Conservation (phyloP, 345 rosid genomes). For the Hibiscus mutabilis region DNA sequence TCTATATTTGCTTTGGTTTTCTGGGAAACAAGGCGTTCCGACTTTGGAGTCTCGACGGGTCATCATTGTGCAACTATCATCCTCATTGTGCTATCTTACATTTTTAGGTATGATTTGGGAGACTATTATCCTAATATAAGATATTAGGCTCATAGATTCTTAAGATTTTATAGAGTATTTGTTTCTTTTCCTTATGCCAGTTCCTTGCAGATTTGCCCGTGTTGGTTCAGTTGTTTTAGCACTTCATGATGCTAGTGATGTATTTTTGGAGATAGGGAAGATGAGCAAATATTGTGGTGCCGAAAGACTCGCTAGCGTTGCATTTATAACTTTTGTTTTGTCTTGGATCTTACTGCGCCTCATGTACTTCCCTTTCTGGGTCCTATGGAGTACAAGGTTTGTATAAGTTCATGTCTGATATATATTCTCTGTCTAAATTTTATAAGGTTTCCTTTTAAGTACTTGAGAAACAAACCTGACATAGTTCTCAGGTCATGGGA, state of each 20-base stretch:
- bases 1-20: slow-evolving; percentile 90
- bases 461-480: not conserved
- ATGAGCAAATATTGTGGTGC: slow-evolving; percentile 90
- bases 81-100: slow-evolving; percentile 79
- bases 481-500: no score
- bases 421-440: not conserved
- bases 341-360: slow-evolving; percentile 89
- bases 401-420: slow-evolving; percentile 13
- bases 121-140: not conserved
- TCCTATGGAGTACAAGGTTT: slow-evolving; percentile 98
- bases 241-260: slow-evolving; percentile 91
- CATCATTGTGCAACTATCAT: slow-evolving; percentile 81
- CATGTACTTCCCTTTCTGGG: slow-evolving; percentile 87
- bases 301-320: slow-evolving; percentile 60
- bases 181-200: slow-evolving; percentile 4
- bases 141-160: no score
- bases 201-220: slow-evolving; percentile 67
- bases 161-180: not conserved
- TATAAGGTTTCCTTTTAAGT: not conserved
- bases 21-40: slow-evolving; percentile 99
- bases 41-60: slow-evolving; percentile 96
- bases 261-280: slow-evolving; percentile 89
- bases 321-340: slow-evolving; percentile 74
- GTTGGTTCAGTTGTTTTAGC: slow-evolving; percentile 90
- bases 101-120: slow-evolving; percentile 46